phyloP scores from a whole-genome alignment of 1,139 yeast species.

The Debaryomyces sp. region DNA sequence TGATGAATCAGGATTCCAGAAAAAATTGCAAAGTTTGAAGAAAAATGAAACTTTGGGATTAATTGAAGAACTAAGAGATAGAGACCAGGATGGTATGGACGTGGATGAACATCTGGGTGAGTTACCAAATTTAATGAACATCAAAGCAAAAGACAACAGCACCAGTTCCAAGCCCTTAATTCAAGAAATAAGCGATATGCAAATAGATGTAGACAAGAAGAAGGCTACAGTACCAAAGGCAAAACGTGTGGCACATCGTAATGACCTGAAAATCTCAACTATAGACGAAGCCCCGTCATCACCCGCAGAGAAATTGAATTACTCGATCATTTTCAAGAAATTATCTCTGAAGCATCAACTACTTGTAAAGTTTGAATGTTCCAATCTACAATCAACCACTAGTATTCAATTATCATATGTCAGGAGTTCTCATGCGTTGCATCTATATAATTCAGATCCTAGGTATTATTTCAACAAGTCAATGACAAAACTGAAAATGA shows the following conservation, averaged over 20 bases:
- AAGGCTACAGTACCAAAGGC: not conserved
- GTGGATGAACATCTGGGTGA: conserved; percentile 18
- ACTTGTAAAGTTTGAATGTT: conserved; percentile 14
- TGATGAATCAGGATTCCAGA: conserved; percentile 35
- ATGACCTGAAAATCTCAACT: not conserved
- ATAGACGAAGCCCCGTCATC: not conserved
- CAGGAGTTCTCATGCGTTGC: conserved; percentile 2
- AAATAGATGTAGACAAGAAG: conserved; percentile 12
- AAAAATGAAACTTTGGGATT: conserved; percentile 45
- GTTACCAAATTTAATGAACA: conserved; percentile 23
- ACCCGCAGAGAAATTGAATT: conserved; percentile 7
- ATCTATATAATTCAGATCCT: conserved; percentile 5
- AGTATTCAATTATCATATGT: not conserved
- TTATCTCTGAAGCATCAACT: conserved; percentile 10
- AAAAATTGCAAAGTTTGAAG: conserved; percentile 33
- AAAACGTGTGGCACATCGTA: not conserved
- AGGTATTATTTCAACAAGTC: conserved; percentile 11
- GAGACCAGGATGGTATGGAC: conserved; percentile 31
- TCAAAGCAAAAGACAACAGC: conserved; percentile 12
- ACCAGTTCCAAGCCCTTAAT: conserved; percentile 33
- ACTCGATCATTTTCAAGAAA: conserved; percentile 12
- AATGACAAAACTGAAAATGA: not conserved
- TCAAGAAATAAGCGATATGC: conserved; percentile 39
- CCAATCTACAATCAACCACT: not conserved
- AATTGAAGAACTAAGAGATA: conserved; percentile 39